Conservation (phyloP, 1,284 basidiomycete species). For the Cutaneotrichosporon spelunceum region DNA sequence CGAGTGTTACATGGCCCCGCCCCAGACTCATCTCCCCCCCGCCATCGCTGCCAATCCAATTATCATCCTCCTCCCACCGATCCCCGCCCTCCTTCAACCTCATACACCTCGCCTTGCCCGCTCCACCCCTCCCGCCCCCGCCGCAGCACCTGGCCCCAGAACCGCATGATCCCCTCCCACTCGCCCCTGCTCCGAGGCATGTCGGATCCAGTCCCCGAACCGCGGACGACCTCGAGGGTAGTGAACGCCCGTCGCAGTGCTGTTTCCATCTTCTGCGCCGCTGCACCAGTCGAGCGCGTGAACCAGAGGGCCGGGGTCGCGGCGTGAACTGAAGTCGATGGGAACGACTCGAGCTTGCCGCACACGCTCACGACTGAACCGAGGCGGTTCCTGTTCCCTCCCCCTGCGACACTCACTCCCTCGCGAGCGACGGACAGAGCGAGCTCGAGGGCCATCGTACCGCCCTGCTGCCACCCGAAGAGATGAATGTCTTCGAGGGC, state of each 20-base stretch:
- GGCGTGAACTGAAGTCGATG: conserved; percentile 59
- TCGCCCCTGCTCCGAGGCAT: conserved; percentile 76
- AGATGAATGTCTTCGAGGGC: conserved; percentile 66
- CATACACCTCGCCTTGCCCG: conserved; percentile 67
- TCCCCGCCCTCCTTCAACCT: conserved; percentile 54
- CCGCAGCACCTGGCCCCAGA: conserved; percentile 71
- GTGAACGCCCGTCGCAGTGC: conserved; percentile 62
- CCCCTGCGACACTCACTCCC: not conserved
- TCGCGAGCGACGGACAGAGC: conserved; percentile 49
- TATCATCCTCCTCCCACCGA: not conserved
- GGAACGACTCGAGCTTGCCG: conserved; percentile 71
- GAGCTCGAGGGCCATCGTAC: conserved; percentile 70
- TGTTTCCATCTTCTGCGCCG: conserved; percentile 46
- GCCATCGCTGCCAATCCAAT: not conserved
- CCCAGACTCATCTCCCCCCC: not conserved
- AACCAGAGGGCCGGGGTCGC: conserved; percentile 62
- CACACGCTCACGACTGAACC: conserved; percentile 57
- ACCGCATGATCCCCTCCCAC: conserved; percentile 77
- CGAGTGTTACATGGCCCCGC: not conserved
- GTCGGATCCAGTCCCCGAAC: conserved; percentile 54
- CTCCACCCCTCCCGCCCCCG: conserved; percentile 53
- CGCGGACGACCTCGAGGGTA: conserved; percentile 53
- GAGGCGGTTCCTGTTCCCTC: conserved; percentile 5
- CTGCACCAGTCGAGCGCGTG: conserved; percentile 57
- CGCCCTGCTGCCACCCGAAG: conserved; percentile 88